phyloP scores from a whole-genome alignment of 2,329 filamentous ascomycete species.

The Trichophyton schoenleinii region DNA sequence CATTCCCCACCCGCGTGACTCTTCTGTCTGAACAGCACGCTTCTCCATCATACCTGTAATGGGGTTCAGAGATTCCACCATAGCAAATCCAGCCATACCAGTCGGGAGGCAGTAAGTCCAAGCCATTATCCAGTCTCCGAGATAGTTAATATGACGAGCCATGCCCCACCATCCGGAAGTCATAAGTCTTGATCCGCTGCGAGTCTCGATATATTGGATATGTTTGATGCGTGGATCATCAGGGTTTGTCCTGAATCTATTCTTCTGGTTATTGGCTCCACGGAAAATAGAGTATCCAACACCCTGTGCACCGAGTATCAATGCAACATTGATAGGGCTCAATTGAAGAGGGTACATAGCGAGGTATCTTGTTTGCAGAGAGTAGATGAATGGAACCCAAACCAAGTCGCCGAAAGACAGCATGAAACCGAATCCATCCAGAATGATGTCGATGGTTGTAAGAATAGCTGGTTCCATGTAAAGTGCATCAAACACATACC shows the following conservation, averaged over 20 bases:
- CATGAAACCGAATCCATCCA: constrained; percentile 92
- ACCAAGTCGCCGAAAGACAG: constrained; percentile 80
- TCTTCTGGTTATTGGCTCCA: constrained; percentile 83
- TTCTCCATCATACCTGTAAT: constrained; percentile 52
- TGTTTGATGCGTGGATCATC: constrained; percentile 65
- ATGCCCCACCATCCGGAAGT: constrained; percentile 87
- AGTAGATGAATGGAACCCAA: constrained; percentile 87
- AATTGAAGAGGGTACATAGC: constrained; percentile 66
- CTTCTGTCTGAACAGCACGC: constrained; percentile 59
- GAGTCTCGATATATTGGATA: constrained; percentile 75
- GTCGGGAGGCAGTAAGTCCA: constrained; percentile 87
- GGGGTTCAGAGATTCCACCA: constrained; percentile 40
- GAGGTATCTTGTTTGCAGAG: constrained; percentile 71
- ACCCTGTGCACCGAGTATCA: constrained; percentile 54
- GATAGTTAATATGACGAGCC: constrained; percentile 87
- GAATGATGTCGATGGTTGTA: constrained; percentile 88
- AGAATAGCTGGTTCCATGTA: constrained; percentile 81
- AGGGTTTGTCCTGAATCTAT: constrained; percentile 79
- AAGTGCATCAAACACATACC: constrained; percentile 74
- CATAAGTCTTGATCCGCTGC: constrained; percentile 66
- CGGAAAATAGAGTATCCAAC: constrained; percentile 82
- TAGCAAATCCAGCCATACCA: constrained; percentile 66
- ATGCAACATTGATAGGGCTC: constrained; percentile 52
- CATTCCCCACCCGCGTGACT: constrained; percentile 70
- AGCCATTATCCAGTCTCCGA: constrained; percentile 87